These are phyloP conservation scores for Sugiyamaella americana DNA, from an alignment of 805 yeast species.

Conservation along the genomic window DNA sequence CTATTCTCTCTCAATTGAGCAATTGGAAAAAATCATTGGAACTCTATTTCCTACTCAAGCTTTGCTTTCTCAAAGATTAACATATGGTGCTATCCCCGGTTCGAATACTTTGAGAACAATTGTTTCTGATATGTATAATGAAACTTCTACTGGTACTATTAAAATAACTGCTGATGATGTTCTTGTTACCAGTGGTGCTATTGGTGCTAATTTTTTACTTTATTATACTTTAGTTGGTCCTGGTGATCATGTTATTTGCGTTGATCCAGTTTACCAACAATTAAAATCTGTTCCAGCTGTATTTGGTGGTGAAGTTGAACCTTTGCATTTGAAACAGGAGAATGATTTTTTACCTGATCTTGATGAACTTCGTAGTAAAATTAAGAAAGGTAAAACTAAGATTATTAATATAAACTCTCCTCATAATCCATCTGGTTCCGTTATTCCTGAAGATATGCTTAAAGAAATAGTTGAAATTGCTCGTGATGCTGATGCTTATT, in stretches of 20 bases:
- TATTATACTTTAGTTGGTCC: constrained; percentile 40
- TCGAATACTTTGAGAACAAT: constrained; percentile 35
- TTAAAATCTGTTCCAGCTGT: constrained; percentile 42
- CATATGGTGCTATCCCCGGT: constrained; percentile 46
- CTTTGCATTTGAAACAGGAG: constrained; percentile 32
- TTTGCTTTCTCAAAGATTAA: constrained; percentile 30
- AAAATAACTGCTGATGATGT: constrained; percentile 34
- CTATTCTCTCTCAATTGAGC: constrained; percentile 38
- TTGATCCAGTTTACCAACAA: constrained; percentile 48
- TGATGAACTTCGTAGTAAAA: constrained; percentile 28
- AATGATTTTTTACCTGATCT: constrained; percentile 37
- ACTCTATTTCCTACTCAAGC: constrained; percentile 24
- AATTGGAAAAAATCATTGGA: constrained; percentile 33
- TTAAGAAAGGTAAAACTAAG: constrained; percentile 34
- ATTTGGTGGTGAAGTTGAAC: constrained; percentile 40
- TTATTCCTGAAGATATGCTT: constrained; percentile 35
- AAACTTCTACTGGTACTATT: constrained; percentile 14
- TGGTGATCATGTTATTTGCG: constrained; percentile 44
- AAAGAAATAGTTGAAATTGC: constrained; percentile 38
- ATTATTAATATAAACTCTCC: constrained; percentile 45
- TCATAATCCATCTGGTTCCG: constrained; percentile 43
- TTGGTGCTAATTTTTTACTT: constrained; percentile 47
- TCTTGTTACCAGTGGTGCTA: constrained; percentile 49
- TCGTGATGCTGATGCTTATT: constrained; percentile 28
- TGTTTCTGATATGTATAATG: constrained; percentile 36